Percentiles rank a stretch among this genome's conserved stretches.
Conservation (phyloP, 768 basidiomycete genomes). For the Suillus clintonianus region DNA sequence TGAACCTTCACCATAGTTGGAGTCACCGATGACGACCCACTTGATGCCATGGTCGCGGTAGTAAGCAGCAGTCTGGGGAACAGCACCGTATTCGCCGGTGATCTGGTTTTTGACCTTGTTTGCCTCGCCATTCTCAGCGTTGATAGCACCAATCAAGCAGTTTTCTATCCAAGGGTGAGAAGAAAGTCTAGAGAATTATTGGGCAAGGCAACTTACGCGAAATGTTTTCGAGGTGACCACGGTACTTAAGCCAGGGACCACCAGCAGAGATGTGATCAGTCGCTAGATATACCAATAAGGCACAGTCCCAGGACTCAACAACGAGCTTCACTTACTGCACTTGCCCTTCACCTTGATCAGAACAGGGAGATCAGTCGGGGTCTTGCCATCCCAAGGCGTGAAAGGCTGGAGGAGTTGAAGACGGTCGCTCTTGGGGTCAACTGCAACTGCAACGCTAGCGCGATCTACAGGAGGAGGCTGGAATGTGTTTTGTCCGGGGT, state of each 20-base stretch:
- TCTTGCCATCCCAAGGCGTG: constrained; percentile 91
- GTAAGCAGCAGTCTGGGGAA: constrained; percentile 82
- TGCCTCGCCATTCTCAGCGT: constrained; percentile 91
- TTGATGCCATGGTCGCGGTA: constrained; percentile 91
- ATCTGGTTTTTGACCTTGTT: constrained; percentile 93
- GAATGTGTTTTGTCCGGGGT: constrained; percentile 97
- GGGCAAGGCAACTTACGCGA: constrained; percentile 60
- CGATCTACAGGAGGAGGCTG: constrained; percentile 91
- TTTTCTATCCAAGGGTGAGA: constrained; percentile 59
- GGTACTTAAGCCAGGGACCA: constrained; percentile 99
- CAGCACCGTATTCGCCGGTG: constrained; percentile 82
- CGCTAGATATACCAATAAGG: constrained; percentile 39
- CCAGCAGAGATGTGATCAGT: constrained; percentile 97
- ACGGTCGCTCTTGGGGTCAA: constrained; percentile 83
- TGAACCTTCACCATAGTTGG: constrained; percentile 97
- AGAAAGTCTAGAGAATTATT: not conserved
- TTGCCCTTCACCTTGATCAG: constrained; percentile 99
- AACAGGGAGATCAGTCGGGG: constrained; percentile 83
- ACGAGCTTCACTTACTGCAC: constrained; percentile 71
- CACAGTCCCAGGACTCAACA: not conserved
- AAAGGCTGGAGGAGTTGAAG: constrained; percentile 91
- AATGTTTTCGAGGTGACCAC: constrained; percentile 98
- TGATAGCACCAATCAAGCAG: constrained; percentile 97
- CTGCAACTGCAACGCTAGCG: constrained; percentile 80
- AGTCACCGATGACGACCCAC: constrained; percentile 97